Percentiles rank a stretch among this genome's conserved stretches.
These are phyloP conservation scores for Rheum nobile DNA, from an alignment of 148 eudicot species.

Conservation along the genomic window DNA sequence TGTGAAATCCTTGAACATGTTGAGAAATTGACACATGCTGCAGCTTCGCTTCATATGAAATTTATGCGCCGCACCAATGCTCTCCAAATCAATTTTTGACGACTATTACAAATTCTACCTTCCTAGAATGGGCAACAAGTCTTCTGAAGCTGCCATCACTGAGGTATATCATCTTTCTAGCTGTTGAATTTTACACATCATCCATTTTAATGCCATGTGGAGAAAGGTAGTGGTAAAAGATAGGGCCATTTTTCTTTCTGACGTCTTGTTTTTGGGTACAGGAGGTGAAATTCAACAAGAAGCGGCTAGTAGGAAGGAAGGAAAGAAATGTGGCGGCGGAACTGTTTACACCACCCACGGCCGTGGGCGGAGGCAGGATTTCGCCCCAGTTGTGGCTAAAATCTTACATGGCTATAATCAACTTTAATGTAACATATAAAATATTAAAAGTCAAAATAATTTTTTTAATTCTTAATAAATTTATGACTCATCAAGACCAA, in stretches of 20 bases:
- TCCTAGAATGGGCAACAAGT: slow-evolving; percentile 49
- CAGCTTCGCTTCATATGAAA: slow-evolving; percentile 74
- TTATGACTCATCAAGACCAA: no score
- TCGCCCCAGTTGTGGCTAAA: no score
- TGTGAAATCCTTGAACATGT: slow-evolving; percentile 45
- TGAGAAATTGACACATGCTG: no score
- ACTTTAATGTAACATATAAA: no score
- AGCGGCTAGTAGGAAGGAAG: slow-evolving; percentile 29
- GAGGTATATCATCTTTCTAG: slow-evolving; percentile 25
- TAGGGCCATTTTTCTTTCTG: no score
- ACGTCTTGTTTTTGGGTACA: slow-evolving; percentile 5
- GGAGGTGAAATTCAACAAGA: no score
- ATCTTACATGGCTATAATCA: no score
- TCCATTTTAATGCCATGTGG: background rate
- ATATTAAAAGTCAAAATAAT: no score
- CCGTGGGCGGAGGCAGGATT: no score
- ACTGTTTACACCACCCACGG: slow-evolving; percentile 58
- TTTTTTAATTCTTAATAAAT: no score
- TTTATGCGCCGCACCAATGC: slow-evolving; percentile 58
- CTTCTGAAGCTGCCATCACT: slow-evolving; percentile 16
- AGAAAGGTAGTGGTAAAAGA: no score
- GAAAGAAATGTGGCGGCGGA: slow-evolving; percentile 54
- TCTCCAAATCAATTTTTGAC: slow-evolving; percentile 43
- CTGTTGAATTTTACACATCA: background rate
- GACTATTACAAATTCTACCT: slow-evolving; percentile 54